Conservation (phyloP, 164 flowering plant genomes). For the Echeveria elegans region DNA sequence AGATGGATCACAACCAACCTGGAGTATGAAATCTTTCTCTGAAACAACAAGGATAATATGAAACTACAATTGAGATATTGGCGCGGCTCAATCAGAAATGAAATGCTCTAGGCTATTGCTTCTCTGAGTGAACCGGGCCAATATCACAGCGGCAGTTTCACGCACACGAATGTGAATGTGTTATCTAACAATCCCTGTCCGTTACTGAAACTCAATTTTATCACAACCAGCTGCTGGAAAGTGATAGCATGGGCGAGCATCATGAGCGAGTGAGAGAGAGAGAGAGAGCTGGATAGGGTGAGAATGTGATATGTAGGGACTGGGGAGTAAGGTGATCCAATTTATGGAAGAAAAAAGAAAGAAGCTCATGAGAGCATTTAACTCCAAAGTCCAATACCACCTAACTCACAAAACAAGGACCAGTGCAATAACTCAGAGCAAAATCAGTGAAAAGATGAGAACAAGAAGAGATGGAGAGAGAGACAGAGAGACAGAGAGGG, state of each 20-base stretch:
- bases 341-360: conserved; percentile 4
- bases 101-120: background rate
- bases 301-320: background rate
- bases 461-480: conserved; percentile 1
- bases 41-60: background rate
- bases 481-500: background rate
- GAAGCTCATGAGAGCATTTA: conserved; percentile 4
- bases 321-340: background rate
- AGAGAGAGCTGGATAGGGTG: conserved; percentile 5
- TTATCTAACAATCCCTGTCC: background rate
- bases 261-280: background rate
- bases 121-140: conserved; percentile 6
- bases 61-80: conserved; percentile 5
- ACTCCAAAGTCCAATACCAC: conserved; percentile 5
- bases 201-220: background rate
- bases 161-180: background rate
- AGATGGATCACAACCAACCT: background rate
- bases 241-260: background rate
- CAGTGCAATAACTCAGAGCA: background rate
- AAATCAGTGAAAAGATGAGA: conserved; percentile 5
- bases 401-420: conserved; percentile 4
- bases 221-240: background rate
- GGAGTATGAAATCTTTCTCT: background rate
- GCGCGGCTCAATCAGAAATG: conserved; percentile 10
- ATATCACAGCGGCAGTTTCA: conserved; percentile 4